Evolutionary conservation across 192 early-diverging fungal genomes (phyloP), one percentile per base, ranked within the genome.

Genomic region (Chytriomyces hyalinus): DNA sequence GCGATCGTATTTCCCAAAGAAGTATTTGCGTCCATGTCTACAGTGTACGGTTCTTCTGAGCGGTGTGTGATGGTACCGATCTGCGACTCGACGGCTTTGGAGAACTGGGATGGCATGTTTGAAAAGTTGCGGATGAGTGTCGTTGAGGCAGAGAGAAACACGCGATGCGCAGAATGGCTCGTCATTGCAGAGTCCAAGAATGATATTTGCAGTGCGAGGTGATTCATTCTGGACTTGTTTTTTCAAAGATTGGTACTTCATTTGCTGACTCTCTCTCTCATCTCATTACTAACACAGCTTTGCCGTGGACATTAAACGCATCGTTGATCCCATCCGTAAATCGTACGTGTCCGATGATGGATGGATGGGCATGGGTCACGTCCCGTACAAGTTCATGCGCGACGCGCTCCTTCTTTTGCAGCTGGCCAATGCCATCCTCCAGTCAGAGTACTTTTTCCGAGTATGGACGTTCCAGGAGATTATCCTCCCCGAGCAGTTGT

Each of bases 391-490:
- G 53, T 59, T 61, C 49, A 70, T 70, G 68, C 68, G 68, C 1
- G 53, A 70, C 36, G 36, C 48, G 1, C 13, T 61, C 48, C 49
- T 70, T 4, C 49, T 26, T 4, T 6, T 70, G 17, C 20, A 48
- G 3, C 17, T 70, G 11, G 68, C 68, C 15, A 53, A 70, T 48
- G 17, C 15, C 1, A 61, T 70, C 2, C 49, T 70, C 36, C 17
- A 70, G 53, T 70, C 68, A 2, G 68, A 70, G 22, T 70, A 70
- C 68, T 70, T 70, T 59, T 49, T 61, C 49, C 68, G 68, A 15
- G 68, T 70, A 11, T 70, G 68, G 68, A 17, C 50, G 11, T 70
- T 70, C 53, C 68, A 70, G 57, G 68, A 70, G 64, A 53, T 70
- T 15, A 70, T 70, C 1, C 49, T 70, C 17, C 68, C 68, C 53